Percentiles rank a stretch among this genome's conserved stretches.
These are phyloP conservation scores for Coleophoma eucalyptorum DNA, from an alignment of 2,329 filamentous ascomycete species.

Conservation along the genomic window DNA sequence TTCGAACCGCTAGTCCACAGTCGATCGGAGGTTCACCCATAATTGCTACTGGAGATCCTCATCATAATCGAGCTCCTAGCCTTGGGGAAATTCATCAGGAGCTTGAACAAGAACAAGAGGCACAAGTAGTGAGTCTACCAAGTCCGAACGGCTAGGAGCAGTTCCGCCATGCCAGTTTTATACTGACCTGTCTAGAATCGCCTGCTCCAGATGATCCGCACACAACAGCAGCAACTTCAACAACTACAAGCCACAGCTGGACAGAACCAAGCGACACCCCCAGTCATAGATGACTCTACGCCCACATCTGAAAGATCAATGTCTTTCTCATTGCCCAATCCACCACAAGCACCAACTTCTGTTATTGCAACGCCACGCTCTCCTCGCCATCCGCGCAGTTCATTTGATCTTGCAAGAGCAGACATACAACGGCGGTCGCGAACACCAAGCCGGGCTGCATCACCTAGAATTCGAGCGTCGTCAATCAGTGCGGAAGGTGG, in stretches of 20 bases:
- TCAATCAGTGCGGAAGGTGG: conserved; percentile 56
- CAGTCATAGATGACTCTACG: conserved; percentile 33
- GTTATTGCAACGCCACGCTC: conserved; percentile 47
- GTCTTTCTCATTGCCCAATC: conserved; percentile 34
- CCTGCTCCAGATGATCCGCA: conserved; percentile 71
- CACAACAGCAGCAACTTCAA: conserved; percentile 69
- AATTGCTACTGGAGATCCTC: conserved; percentile 41
- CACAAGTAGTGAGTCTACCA: conserved; percentile 59
- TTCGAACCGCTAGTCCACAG: conserved; percentile 38
- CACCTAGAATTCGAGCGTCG: conserved; percentile 51
- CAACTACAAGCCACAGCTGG: conserved; percentile 44
- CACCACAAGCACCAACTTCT: conserved; percentile 30
- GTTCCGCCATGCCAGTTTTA: neutral
- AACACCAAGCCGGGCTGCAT: conserved; percentile 52
- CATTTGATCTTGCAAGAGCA: conserved; percentile 54
- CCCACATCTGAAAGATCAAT: conserved; percentile 41
- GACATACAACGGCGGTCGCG: conserved; percentile 53
- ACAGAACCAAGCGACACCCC: conserved; percentile 34
- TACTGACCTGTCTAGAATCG: conserved; percentile 52
- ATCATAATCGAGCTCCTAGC: conserved; percentile 65
- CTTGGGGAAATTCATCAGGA: conserved; percentile 76
- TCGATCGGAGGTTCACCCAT: conserved; percentile 45
- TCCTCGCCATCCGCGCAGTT: conserved; percentile 48
- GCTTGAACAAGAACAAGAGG: conserved; percentile 75
- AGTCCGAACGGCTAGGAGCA: neutral